phyloP scores from a whole-genome alignment of 306 rosid genomes.

The Vigna hirtella region DNA sequence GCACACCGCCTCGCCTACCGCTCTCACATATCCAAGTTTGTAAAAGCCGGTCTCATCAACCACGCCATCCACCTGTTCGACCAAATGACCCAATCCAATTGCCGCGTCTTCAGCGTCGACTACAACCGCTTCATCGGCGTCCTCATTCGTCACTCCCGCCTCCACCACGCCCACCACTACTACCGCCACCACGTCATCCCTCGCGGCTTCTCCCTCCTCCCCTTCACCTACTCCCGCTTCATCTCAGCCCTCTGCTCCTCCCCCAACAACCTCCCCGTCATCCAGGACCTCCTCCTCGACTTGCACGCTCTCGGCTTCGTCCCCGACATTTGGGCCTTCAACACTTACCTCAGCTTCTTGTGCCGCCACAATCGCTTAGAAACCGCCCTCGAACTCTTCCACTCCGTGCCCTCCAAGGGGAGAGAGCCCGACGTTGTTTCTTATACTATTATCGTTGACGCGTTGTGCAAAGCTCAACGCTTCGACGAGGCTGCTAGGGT shows the following conservation, averaged over 20 bases:
- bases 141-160: constrained; percentile 69
- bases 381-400: constrained; percentile 58
- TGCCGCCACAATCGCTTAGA: constrained; percentile 61
- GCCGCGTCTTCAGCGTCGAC: constrained; percentile 75
- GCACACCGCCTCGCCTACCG: constrained; percentile 83
- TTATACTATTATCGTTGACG: constrained; percentile 66
- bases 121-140: constrained; percentile 94
- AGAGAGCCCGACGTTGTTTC: constrained; percentile 77
- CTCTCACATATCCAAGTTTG: constrained; percentile 62
- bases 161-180: constrained; percentile 77
- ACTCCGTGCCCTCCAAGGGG: constrained; percentile 61
- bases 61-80: constrained; percentile 81
- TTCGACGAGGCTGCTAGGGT: constrained; percentile 59
- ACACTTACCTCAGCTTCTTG: constrained; percentile 70
- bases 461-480: constrained; percentile 67
- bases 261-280: constrained; percentile 55
- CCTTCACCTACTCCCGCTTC: constrained; percentile 93
- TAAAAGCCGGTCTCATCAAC: constrained; percentile 76
- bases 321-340: constrained; percentile 92
- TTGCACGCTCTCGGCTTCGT: constrained; percentile 66
- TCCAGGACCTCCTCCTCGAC: constrained; percentile 67
- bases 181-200: constrained; percentile 72
- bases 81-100: constrained; percentile 81
- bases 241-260: constrained; percentile 74
- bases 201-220: constrained; percentile 75